Evolutionary conservation across 768 basidiomycete species (phyloP).

Genomic region (Tylopilus sp.): DNA sequence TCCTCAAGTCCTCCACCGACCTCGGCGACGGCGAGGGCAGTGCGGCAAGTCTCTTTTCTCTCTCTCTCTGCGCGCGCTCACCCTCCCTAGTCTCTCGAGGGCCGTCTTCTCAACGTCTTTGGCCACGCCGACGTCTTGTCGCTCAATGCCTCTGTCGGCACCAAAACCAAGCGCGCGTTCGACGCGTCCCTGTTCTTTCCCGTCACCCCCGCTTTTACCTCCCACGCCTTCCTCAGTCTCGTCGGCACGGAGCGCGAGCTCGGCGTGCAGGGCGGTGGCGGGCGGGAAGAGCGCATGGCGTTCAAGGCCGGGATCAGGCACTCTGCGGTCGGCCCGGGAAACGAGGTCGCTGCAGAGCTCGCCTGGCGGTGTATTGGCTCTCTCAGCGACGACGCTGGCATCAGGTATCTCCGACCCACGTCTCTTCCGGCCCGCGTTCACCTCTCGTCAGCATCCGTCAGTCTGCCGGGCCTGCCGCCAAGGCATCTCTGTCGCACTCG

Average conservation of each 20-base stretch:
- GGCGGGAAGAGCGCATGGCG: slow-evolving; percentile 41
- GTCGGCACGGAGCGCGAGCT: slow-evolving; percentile 82
- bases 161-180: slow-evolving; percentile 82
- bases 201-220: slow-evolving; percentile 55
- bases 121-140: slow-evolving; percentile 89
- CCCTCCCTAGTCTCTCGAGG: slow-evolving; percentile 62
- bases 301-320: slow-evolving; percentile 63
- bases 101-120: slow-evolving; percentile 80
- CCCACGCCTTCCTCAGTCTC: slow-evolving; percentile 64
- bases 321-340: slow-evolving; percentile 30
- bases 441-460: slow-evolving; percentile 64
- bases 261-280: slow-evolving; percentile 23
- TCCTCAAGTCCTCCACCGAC: slow-evolving; percentile 81
- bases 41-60: slow-evolving; percentile 57
- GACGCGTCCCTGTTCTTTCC: slow-evolving; percentile 66
- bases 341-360: slow-evolving; percentile 85
- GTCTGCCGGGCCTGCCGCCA: slow-evolving; percentile 74
- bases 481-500: slow-evolving; percentile 81
- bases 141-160: slow-evolving; percentile 79
- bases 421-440: slow-evolving; percentile 1
- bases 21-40: slow-evolving; percentile 91
- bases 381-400: slow-evolving; percentile 71
- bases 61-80: neutral
- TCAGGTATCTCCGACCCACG: slow-evolving; percentile 50
- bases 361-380: slow-evolving; percentile 71